These are phyloP conservation scores for Magnolia changhungtana DNA, from an alignment of 164 flowering plant genomes.

Conservation along the genomic window DNA sequence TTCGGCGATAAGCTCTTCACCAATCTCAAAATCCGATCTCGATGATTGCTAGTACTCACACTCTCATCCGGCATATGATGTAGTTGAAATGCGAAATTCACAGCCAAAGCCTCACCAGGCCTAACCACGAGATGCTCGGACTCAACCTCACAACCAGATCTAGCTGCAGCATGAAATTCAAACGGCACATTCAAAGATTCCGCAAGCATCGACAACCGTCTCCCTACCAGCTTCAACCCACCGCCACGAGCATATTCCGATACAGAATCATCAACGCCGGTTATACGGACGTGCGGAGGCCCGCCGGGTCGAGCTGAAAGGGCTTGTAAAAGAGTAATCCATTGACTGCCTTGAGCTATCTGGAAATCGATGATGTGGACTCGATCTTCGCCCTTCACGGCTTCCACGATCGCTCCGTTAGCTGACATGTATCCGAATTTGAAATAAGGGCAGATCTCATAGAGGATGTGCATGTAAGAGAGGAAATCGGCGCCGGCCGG, in stretches of 20 bases:
- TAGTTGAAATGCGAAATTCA: constrained; percentile 61
- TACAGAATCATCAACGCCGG: constrained; percentile 67
- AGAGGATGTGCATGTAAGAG: constrained; percentile 74
- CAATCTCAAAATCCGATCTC: constrained; percentile 65
- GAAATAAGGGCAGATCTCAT: constrained; percentile 76
- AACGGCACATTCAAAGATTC: constrained; percentile 59
- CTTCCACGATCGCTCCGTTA: constrained; percentile 84
- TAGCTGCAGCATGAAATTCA: constrained; percentile 51
- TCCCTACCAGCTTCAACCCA: constrained; percentile 64
- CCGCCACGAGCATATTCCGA: constrained; percentile 72
- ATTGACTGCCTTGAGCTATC: constrained; percentile 73
- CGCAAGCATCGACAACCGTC: constrained; percentile 53
- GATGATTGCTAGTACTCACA: constrained; percentile 57
- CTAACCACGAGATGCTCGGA: constrained; percentile 35
- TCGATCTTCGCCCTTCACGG: constrained; percentile 54
- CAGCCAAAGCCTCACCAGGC: constrained; percentile 68
- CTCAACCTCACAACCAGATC: constrained; percentile 44
- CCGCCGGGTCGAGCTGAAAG: constrained; percentile 69
- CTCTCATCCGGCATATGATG: constrained; percentile 88
- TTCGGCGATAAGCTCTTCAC: constrained; percentile 69
- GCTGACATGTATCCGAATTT: constrained; percentile 81
- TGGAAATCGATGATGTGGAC: constrained; percentile 83
- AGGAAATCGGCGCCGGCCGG: constrained; percentile 56
- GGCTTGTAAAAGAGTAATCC: constrained; percentile 68
- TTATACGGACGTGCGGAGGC: constrained; percentile 65